phyloP scores from a whole-genome alignment of 495 filamentous ascomycete species.

The Penicillium macrosclerotiorum region DNA sequence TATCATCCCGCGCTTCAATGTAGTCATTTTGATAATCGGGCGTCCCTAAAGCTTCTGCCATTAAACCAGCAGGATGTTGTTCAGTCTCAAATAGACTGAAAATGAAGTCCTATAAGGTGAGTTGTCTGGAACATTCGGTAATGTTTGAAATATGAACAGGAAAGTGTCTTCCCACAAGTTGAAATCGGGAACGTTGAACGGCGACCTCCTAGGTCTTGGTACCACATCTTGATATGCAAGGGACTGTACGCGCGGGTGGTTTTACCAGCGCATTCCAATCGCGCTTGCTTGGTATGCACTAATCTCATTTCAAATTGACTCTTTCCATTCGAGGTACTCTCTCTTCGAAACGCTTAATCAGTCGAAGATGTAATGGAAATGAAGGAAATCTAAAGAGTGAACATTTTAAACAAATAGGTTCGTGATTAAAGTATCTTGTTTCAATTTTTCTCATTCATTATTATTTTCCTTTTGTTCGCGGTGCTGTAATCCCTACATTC shows the following conservation, averaged over 20 bases:
- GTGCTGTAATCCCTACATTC: constrained; percentile 2
- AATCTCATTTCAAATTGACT: neutral
- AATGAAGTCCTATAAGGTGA: neutral
- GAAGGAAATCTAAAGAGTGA: neutral
- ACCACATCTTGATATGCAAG: constrained; percentile 3
- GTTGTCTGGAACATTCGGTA: constrained; percentile 3
- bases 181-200: no score
- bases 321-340: neutral
- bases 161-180: no score
- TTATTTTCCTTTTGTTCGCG: no score
- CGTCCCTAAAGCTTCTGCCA: constrained; percentile 9
- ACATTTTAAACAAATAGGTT: neutral
- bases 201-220: neutral
- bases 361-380: neutral
- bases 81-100: constrained; percentile 9
- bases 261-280: constrained; percentile 1
- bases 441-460: no score
- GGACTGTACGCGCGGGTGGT: neutral
- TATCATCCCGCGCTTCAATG: constrained; percentile 19
- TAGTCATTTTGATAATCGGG: constrained; percentile 14
- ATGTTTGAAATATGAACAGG: no score
- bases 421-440: neutral
- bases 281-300: neutral
- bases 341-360: neutral
- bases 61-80: constrained; percentile 1